Percentiles rank a stretch among this genome's conserved stretches.
phyloP scores from a whole-genome alignment of 306 rosid genomes.

The Alnus rubra region DNA sequence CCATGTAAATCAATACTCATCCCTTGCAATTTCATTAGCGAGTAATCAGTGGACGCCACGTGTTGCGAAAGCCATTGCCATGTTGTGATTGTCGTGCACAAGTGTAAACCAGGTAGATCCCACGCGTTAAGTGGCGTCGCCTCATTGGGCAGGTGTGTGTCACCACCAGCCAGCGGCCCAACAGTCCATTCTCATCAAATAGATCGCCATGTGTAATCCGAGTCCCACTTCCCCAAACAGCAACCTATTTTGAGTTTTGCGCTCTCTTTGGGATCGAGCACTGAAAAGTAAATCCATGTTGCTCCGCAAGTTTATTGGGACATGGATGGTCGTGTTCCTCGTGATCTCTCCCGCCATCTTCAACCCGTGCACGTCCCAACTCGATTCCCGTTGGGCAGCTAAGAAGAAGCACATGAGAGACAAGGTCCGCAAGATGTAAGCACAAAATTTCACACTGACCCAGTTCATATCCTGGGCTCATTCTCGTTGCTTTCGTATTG shows the following conservation, averaged over 20 bases:
- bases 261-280: constrained; percentile 3
- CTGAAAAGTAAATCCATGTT: constrained; percentile 26
- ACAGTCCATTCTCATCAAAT: neutral
- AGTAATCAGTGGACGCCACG: neutral
- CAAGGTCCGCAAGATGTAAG: constrained; percentile 83
- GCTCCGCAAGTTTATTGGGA: constrained; percentile 31
- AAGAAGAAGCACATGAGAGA: constrained; percentile 83
- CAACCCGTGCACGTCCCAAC: constrained; percentile 31
- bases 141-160: neutral
- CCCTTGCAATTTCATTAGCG: no score
- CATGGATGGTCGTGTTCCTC: constrained; percentile 53
- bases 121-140: neutral
- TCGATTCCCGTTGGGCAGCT: constrained; percentile 46
- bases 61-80: neutral
- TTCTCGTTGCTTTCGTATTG: constrained; percentile 5
- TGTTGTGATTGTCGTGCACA: neutral
- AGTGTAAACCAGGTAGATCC: neutral
- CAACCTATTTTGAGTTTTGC: neutral
- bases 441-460: neutral
- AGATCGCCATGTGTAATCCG: neutral
- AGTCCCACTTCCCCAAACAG: neutral
- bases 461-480: neutral
- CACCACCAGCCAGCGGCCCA: no score
- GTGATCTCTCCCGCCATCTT: constrained; percentile 40
- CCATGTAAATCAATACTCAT: no score